Percentiles rank a stretch among this genome's conserved stretches.
These are phyloP conservation scores for Thielaviopsis punctulata DNA, from an alignment of 2,329 filamentous ascomycete species.

Conservation along the genomic window DNA sequence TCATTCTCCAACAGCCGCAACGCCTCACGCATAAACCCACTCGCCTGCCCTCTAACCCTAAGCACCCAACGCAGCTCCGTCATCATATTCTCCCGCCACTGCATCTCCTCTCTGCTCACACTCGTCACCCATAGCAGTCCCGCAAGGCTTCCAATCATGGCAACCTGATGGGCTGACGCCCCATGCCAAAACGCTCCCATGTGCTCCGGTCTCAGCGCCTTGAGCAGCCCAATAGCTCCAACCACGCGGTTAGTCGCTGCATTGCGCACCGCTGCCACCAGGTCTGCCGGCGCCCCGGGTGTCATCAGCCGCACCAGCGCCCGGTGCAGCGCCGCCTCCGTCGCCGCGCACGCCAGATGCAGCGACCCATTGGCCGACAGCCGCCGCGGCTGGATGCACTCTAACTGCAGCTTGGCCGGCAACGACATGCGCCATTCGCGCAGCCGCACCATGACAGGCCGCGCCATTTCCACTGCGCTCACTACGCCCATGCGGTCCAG, in stretches of 20 bases:
- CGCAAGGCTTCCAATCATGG: constrained; percentile 19
- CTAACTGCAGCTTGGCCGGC: constrained; percentile 25
- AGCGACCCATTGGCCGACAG: constrained; percentile 24
- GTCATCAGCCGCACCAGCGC: constrained; percentile 21
- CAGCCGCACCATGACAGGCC: constrained; percentile 28
- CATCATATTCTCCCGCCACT: constrained; percentile 23
- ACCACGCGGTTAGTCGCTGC: constrained; percentile 19
- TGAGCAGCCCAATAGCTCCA: constrained; percentile 21
- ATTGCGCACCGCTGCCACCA: constrained; percentile 10
- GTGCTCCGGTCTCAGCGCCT: constrained; percentile 21
- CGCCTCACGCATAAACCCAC: constrained; percentile 23
- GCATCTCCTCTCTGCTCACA: constrained; percentile 19
- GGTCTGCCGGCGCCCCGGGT: constrained; percentile 4
- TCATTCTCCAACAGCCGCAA: constrained; percentile 23
- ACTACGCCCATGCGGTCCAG: constrained; percentile 10
- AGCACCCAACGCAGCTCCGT: constrained; percentile 26
- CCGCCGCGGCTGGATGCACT: constrained; percentile 21
- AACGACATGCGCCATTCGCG: constrained; percentile 29
- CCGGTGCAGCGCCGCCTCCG: constrained; percentile 26
- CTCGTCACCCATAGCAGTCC: constrained; percentile 16
- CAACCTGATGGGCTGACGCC: constrained; percentile 16
- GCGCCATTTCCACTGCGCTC: constrained; percentile 26
- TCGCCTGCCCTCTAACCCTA: constrained; percentile 23
- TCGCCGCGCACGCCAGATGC: constrained; percentile 26
- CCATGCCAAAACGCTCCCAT: constrained; percentile 26